Base-by-base conservation (phyloP, 2,329 filamentous ascomycete species). In the Nannizzia gypsea region DNA sequence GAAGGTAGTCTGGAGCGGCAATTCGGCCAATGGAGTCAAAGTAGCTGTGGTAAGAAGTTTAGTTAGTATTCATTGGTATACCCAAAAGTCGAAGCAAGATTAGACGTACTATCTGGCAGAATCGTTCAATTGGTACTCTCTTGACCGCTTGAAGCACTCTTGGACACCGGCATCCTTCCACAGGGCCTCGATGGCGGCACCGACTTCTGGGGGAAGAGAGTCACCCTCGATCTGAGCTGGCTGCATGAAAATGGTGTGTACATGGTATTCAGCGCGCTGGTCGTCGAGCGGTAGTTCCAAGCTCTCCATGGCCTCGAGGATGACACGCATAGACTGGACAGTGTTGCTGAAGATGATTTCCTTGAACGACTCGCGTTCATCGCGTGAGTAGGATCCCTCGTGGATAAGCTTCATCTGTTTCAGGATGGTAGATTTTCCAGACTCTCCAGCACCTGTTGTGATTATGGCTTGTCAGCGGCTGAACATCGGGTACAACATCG, bases 381-480 rank as follows among this genome's bases (percentile, higher is more conserved):
- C 93, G 74, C 92, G 88, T 64, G 93, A 97, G 80, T 97, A 99
- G 68, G 93, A 92, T 65, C 93, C 93, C 81, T 99, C 93, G 76
- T 99, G 90, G 71, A 99, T 99, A 71, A 99, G 88, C 82, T 97
- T 99, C 90, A 95, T 95, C 81, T 95, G 90, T 78, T 95, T 95
- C 68, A 95, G 80, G 68, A 95, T 95, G 34, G 90, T 95, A 60
- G 90, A 95, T 78, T 95, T 95, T 75, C 90, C 90, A 67, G 90
- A 95, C 84, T 99, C 93, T 87, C 93, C 92, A 78, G 93, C 93
- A 82, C 90, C 90, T 95, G 69, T 63, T 61, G 57, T 15, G 4
- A 1, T 15, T 28, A 48, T 44, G 40, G 15, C 67, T 64, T 63
- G 59, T 55, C 17, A 24, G 17, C 58, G 9, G 42, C 17, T 38